Evolutionary conservation across 768 basidiomycete genomes (phyloP).

Genomic region (Mrakia blollopis): DNA sequence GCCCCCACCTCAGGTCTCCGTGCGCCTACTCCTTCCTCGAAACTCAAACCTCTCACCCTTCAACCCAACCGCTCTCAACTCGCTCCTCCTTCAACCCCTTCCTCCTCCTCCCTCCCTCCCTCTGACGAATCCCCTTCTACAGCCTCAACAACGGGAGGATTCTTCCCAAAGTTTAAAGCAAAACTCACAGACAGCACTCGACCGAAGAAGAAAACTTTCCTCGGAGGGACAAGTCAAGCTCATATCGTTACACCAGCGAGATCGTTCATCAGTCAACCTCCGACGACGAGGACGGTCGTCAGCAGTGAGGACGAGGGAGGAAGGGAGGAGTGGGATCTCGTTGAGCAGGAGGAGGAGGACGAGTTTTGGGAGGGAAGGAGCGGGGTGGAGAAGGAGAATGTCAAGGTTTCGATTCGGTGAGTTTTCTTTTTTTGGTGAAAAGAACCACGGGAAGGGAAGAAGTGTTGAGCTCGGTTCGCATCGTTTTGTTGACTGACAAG

Average conservation of each 20-base stretch:
- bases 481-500: not conserved
- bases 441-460: not conserved
- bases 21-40: not conserved
- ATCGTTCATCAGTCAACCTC: not conserved
- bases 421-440: not conserved
- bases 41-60: not conserved
- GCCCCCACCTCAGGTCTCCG: not conserved
- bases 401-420: slow-evolving; percentile 27
- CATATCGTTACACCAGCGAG: slow-evolving; percentile 17
- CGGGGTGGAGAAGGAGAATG: slow-evolving; percentile 22
- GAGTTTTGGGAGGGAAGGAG: slow-evolving; percentile 18
- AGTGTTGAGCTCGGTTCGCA: not conserved
- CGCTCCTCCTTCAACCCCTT: not conserved
- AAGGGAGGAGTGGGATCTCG: not conserved
- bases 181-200: slow-evolving; percentile 17
- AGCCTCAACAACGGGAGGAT: not conserved
- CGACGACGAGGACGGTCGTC: not conserved
- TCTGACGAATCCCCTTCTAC: not conserved
- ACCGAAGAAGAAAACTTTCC: not conserved
- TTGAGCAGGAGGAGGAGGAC: not conserved
- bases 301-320: not conserved
- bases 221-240: not conserved
- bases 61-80: too few relatives aligned
- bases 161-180: slow-evolving; percentile 21
- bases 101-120: slow-evolving; percentile 1